phyloP scores from a whole-genome alignment of 176 grass and related monocot species.

The Oryza glumipatula region DNA sequence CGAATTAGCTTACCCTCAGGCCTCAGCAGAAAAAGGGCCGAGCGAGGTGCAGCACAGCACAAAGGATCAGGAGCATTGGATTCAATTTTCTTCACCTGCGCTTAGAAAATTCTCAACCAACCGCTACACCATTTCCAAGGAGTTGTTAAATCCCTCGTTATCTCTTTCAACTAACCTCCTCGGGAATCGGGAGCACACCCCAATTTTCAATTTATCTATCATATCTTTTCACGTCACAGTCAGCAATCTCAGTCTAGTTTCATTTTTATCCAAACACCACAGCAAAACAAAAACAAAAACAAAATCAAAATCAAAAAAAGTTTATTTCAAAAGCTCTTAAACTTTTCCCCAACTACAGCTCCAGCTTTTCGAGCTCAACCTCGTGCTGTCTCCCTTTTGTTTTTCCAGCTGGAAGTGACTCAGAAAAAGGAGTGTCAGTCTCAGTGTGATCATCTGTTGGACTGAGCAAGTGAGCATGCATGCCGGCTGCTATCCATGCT shows the following conservation, averaged over 20 bases:
- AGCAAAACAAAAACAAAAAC: too few relatives aligned
- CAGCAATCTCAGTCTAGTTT: neutral
- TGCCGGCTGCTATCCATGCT: neutral
- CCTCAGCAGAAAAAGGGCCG: neutral
- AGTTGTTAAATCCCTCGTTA: slow-evolving; percentile 52
- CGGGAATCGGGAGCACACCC: slow-evolving; percentile 41
- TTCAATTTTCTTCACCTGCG: slow-evolving; percentile 29
- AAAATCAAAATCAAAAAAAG: neutral
- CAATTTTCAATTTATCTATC: slow-evolving; percentile 18
- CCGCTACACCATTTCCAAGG: slow-evolving; percentile 36
- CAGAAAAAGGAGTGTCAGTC: neutral
- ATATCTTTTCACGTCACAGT: slow-evolving; percentile 36
- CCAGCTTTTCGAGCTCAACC: neutral
- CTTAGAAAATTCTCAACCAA: slow-evolving; percentile 31
- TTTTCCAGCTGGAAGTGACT: neutral
- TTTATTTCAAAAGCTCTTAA: slow-evolving; percentile 27
- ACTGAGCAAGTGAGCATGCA: too few relatives aligned
- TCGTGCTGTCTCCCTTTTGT: neutral
- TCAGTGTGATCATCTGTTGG: neutral
- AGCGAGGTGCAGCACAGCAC: neutral
- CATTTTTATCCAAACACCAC: neutral
- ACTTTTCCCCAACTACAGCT: neutral
- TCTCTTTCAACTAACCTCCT: slow-evolving; percentile 49
- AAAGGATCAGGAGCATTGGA: slow-evolving; percentile 38
- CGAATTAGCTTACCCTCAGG: too few relatives aligned